Conservation (phyloP, 2,329 filamentous ascomycete species). For the Alternaria triticina region DNA sequence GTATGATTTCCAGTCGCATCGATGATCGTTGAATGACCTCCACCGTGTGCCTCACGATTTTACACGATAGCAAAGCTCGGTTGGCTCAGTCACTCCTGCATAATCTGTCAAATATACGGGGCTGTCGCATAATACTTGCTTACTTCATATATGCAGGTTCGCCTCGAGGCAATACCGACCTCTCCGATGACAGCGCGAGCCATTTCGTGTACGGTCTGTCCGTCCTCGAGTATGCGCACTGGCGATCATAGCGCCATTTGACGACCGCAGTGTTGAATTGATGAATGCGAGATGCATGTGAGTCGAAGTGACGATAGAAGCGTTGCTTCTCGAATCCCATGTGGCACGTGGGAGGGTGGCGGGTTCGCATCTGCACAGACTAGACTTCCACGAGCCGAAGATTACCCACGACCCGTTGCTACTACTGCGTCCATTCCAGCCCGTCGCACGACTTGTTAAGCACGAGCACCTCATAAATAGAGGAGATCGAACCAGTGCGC, state of each 20-base stretch:
- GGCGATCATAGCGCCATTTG: not conserved
- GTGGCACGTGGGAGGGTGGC: not conserved
- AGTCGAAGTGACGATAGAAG: not conserved
- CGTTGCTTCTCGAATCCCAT: not conserved
- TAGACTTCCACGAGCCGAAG: not conserved
- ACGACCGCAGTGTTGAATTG: not conserved
- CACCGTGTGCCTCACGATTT: not conserved
- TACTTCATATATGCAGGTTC: not conserved
- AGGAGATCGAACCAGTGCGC: not conserved
- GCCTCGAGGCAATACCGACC: not conserved
- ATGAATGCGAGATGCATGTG: not conserved
- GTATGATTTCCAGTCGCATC: not conserved
- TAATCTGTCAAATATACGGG: not conserved
- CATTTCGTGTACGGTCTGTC: not conserved
- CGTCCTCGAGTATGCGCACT: not conserved
- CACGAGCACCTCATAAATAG: not conserved
- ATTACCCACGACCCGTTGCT: too few relatives aligned
- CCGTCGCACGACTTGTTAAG: not conserved
- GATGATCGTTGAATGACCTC: not conserved
- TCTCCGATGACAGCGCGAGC: not conserved
- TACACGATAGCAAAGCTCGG: not conserved
- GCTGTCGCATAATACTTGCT: not conserved
- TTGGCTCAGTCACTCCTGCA: not conserved
- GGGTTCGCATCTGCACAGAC: not conserved
- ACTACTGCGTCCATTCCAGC: not conserved